A percentile compares a stretch with the other conserved stretches of the same genome.
phyloP scores from a whole-genome alignment of 2,329 filamentous ascomycete genomes.

The Venturia carpophila region DNA sequence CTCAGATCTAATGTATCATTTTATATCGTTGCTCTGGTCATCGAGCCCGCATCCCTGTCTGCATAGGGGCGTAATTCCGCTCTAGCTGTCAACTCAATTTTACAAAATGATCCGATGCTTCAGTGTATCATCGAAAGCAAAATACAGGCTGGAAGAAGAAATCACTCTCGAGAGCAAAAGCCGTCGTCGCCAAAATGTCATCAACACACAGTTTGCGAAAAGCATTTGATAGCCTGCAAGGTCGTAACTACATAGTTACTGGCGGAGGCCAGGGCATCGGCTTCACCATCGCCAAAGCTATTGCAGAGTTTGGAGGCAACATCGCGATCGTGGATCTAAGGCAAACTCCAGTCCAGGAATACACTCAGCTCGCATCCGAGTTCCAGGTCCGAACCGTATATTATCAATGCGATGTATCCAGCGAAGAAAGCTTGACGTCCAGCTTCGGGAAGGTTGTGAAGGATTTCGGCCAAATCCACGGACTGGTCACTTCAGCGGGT shows the following conservation, averaged over 20 bases:
- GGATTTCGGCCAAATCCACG: constrained; percentile 21
- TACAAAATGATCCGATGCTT: neutral
- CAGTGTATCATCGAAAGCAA: neutral
- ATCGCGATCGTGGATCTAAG: constrained; percentile 23
- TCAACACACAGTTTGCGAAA: neutral
- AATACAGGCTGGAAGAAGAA: neutral
- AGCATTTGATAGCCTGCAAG: constrained; percentile 18
- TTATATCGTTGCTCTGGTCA: neutral
- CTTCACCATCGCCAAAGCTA: constrained; percentile 22
- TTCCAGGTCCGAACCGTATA: constrained; percentile 21
- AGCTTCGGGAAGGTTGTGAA: constrained; percentile 21
- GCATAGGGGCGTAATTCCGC: neutral
- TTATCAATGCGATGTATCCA: constrained; percentile 22
- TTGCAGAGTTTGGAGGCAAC: constrained; percentile 23
- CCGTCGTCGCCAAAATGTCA: neutral
- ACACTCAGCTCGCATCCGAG: constrained; percentile 18
- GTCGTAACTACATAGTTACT: constrained; percentile 23
- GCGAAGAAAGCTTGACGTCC: constrained; percentile 21
- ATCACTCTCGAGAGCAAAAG: neutral
- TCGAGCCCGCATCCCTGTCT: neutral
- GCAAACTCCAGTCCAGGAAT: constrained; percentile 20
- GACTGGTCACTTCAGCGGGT: constrained; percentile 28
- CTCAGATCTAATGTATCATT: neutral
- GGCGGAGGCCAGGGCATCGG: constrained; percentile 24
- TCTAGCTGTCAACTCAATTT: neutral